These are phyloP conservation scores for Plasmodium vivax DNA, from an alignment of 169 alveolate genomes.

Conservation along the genomic window DNA sequence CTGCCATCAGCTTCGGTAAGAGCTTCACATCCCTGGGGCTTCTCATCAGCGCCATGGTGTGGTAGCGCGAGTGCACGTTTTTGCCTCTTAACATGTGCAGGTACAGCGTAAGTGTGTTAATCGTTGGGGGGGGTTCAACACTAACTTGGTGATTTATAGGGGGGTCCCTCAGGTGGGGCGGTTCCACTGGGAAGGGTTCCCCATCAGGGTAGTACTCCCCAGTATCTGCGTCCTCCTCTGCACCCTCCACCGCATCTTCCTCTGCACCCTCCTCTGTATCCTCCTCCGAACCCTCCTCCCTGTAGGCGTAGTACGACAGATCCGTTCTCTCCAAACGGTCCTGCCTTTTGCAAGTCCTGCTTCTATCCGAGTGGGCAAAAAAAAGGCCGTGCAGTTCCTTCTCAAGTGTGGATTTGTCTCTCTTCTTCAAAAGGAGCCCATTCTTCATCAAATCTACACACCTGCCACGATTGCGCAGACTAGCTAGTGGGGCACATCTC, in stretches of 20 bases:
- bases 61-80: neutral
- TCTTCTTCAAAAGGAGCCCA: conserved; percentile 15
- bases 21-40: neutral
- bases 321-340: neutral
- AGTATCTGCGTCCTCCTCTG: neutral
- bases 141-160: neutral
- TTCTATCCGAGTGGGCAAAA: neutral
- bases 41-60: neutral
- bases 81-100: neutral
- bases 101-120: neutral
- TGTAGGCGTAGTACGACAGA: neutral
- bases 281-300: neutral
- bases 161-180: neutral
- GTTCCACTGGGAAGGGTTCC: neutral
- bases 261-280: neutral
- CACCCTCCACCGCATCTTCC: neutral
- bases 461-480: neutral
- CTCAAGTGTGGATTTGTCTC: neutral
- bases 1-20: neutral
- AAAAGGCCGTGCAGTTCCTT: neutral
- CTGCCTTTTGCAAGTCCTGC: conserved; percentile 4
- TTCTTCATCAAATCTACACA: neutral
- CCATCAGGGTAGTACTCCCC: neutral
- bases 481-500: neutral
- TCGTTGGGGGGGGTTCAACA: neutral